phyloP scores from a whole-genome alignment of 1,284 basidiomycete species.

The Ganoderma leucocontextum region DNA sequence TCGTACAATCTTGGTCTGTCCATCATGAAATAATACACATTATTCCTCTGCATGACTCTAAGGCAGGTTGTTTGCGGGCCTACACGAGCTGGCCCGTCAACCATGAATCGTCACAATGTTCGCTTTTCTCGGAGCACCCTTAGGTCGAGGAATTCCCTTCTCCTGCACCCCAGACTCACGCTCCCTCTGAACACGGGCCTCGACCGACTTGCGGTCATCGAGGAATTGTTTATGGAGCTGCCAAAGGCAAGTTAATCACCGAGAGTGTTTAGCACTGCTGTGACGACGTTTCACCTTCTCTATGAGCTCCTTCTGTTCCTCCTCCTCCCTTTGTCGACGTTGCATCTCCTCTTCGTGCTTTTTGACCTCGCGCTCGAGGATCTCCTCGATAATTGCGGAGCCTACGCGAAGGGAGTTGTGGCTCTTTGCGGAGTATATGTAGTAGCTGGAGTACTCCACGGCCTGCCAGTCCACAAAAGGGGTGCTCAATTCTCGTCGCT shows the following conservation, averaged over 20 bases:
- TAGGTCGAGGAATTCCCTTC: slow-evolving; percentile 19
- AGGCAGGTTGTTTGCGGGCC: neutral
- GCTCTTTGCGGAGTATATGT: slow-evolving; percentile 61
- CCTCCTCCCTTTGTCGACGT: slow-evolving; percentile 11
- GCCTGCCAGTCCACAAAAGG: slow-evolving; percentile 44
- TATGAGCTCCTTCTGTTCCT: slow-evolving; percentile 9
- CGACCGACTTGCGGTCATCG: slow-evolving; percentile 27
- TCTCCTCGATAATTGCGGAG: slow-evolving; percentile 66
- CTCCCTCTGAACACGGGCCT: slow-evolving; percentile 23
- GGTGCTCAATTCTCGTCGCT: too few species aligned
- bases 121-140: slow-evolving; percentile 3
- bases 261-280: too few species aligned
- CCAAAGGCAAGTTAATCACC: too few species aligned
- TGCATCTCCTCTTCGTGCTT: slow-evolving; percentile 46
- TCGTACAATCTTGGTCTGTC: neutral
- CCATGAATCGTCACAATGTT: slow-evolving; percentile 19
- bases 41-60: neutral
- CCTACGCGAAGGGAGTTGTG: slow-evolving; percentile 66
- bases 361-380: slow-evolving; percentile 58
- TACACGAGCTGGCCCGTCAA: neutral
- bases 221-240: slow-evolving; percentile 19
- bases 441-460: slow-evolving; percentile 57
- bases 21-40: neutral
- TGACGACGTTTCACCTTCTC: slow-evolving; percentile 13
- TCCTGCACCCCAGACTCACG: slow-evolving; percentile 11